Base-by-base conservation (phyloP, 768 basidiomycete genomes). In the Hydnomerulius pinastri region DNA sequence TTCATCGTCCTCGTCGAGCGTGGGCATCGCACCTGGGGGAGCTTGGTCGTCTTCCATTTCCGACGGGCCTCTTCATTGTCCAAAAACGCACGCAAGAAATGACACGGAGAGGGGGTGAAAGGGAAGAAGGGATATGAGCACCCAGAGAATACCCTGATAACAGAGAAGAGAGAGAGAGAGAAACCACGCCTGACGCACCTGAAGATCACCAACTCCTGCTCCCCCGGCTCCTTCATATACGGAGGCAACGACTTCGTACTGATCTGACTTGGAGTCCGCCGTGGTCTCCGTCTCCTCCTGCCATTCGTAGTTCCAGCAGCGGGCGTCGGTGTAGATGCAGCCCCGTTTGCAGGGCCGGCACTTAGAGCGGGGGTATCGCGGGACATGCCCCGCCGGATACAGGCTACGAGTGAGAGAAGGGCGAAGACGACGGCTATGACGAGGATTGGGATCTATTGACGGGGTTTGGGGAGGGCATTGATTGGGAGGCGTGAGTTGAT, bases 171-270 rank as follows among this genome's bases (percentile, higher is more conserved):
- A n/a, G n/a, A n/a, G n/a, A n/a, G n/a, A n/a, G n/a, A n/a, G n/a
- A n/a, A n/a, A n/a, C n/a, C n/a, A n/a, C n/a, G n/a, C n/a, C n/a
- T n/a, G n/a, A n/a, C 73, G 55, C 51, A 80, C 78, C 77, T 65
- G 37, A 68, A 73, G 44, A 92, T 81, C 5, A 92, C 90, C 24
- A 92, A 74, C 64, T 92, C 90, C 32, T 85, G 75, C 41, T 90
- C 90, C 13, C 89, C 90, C 0, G 90, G 88, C 53, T 92, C 90
- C 68, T 90, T 90, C 72, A 81, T 87, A 58, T 92, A 92, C 24
- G 77, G 80, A 5, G 90, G 90, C 25, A 92, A 65, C 5, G 86
- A 90, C 24, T 78, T 81, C 7, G 87, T 89, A 5, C 87, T 90
- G 44, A 91, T 83, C 64, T 90, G 88, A 38, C 87, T 90, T 4